Conservation (phyloP, 352 stramenopile genomes). For the Plasmopara muralis region DNA sequence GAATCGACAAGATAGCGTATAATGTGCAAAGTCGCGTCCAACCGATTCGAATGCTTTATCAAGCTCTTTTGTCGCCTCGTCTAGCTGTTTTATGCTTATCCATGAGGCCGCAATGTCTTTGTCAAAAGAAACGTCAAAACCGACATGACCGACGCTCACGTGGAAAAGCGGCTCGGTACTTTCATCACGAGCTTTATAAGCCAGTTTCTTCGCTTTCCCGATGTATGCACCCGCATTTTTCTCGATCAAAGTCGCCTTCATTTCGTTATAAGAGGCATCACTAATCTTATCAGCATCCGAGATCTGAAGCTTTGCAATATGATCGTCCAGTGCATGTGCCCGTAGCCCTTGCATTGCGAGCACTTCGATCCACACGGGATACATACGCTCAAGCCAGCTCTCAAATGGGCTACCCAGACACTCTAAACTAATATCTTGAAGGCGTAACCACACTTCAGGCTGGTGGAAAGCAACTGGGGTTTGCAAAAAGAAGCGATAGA, state of each 20-base stretch:
- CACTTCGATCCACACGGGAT: constrained; percentile 70
- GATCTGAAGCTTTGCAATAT: constrained; percentile 44
- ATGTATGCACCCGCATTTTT: constrained; percentile 59
- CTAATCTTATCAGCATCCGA: constrained; percentile 43
- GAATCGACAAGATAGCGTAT: constrained; percentile 25
- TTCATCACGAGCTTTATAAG: constrained; percentile 6
- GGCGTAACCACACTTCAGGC: constrained; percentile 42
- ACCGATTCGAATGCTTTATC: constrained; percentile 19
- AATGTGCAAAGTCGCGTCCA: constrained; percentile 15
- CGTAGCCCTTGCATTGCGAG: constrained; percentile 58
- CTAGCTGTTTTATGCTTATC: constrained; percentile 30
- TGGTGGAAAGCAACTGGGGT: constrained; percentile 27
- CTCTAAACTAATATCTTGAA: constrained; percentile 37
- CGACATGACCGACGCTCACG: constrained; percentile 27
- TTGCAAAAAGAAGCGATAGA: constrained; percentile 58
- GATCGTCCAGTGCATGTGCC: constrained; percentile 55
- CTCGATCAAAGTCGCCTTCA: constrained; percentile 41
- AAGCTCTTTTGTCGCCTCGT: constrained; percentile 36
- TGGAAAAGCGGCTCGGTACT: constrained; percentile 22
- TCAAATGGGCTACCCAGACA: constrained; percentile 51
- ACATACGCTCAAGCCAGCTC: constrained; percentile 59
- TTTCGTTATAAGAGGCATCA: constrained; percentile 33
- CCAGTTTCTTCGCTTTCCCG: constrained; percentile 41
- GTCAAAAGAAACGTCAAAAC: constrained; percentile 35
- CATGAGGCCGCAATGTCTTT: constrained; percentile 23